Conservation (phyloP, 2,329 filamentous ascomycete genomes). For the Colletotrichum gigasporum region DNA sequence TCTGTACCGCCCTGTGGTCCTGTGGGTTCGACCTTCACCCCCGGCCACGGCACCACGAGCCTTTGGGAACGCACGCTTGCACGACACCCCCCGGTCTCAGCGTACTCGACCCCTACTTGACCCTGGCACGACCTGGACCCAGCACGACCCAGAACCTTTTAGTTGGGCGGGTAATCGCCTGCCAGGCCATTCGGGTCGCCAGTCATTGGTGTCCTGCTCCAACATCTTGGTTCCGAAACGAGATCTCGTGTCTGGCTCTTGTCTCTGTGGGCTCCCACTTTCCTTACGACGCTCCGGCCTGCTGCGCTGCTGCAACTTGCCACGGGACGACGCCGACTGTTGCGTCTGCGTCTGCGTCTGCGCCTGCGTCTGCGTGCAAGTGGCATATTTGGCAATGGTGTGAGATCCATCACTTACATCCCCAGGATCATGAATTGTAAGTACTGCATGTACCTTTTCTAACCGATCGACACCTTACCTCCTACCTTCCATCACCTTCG, state of each 20-base stretch:
- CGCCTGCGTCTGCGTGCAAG: slow-evolving; percentile 7
- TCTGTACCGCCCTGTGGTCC: slow-evolving; percentile 32
- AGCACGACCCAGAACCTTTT: slow-evolving; percentile 31
- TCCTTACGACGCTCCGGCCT: slow-evolving; percentile 25
- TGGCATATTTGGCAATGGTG: slow-evolving; percentile 30
- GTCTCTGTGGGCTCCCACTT: slow-evolving; percentile 30
- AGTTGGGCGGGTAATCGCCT: slow-evolving; percentile 32
- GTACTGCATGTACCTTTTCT: too few relatives aligned
- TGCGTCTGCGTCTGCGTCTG: slow-evolving; percentile 15
- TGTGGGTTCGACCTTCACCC: slow-evolving; percentile 31
- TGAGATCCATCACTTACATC: slow-evolving; percentile 21
- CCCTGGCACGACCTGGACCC: slow-evolving; percentile 26
- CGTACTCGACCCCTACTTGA: slow-evolving; percentile 26
- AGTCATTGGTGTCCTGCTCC: slow-evolving; percentile 23
- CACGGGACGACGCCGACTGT: slow-evolving; percentile 22
- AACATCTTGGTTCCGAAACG: slow-evolving; percentile 33
- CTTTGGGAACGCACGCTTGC: slow-evolving; percentile 32
- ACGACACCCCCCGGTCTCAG: slow-evolving; percentile 31
- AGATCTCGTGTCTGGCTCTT: slow-evolving; percentile 31
- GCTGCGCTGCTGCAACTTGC: slow-evolving; percentile 25
- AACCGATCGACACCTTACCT: too few relatives aligned
- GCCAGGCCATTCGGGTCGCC: slow-evolving; percentile 28
- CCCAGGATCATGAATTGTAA: slow-evolving; percentile 28
- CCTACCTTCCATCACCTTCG: background rate
- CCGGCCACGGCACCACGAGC: slow-evolving; percentile 27